Evolutionary conservation across 2,329 filamentous ascomycete species (phyloP).

Genomic region (Bipolaris cookei): DNA sequence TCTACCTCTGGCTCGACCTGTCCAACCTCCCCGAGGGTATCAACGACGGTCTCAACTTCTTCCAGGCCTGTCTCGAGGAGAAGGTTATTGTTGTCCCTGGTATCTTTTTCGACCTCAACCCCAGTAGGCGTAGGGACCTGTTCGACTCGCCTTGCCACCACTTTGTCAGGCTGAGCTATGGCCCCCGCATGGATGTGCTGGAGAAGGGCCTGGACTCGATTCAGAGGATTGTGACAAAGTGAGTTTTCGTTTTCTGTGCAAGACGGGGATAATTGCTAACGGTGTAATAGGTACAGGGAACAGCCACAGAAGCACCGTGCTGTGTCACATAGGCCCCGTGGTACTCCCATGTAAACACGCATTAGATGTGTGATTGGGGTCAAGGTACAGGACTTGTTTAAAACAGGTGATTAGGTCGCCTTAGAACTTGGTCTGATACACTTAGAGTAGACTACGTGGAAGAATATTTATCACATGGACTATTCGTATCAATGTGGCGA

Average conservation of each 20-base stretch:
- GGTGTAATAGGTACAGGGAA: slow-evolving; percentile 15
- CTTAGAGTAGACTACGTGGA: not conserved
- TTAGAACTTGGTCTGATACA: not conserved
- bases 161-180: slow-evolving; percentile 52
- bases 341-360: slow-evolving; percentile 4
- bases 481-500: not conserved
- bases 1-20: slow-evolving; percentile 83
- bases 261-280: not conserved
- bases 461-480: not conserved
- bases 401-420: not conserved
- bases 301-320: slow-evolving; percentile 20
- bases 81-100: slow-evolving; percentile 96
- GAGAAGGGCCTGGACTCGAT: slow-evolving; percentile 51
- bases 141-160: slow-evolving; percentile 92
- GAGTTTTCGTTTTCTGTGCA: slow-evolving; percentile 20
- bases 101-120: slow-evolving; percentile 98
- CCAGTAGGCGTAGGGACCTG: slow-evolving; percentile 83
- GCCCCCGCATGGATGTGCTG: slow-evolving; percentile 50
- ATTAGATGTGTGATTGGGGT: not conserved
- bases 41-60: slow-evolving; percentile 94
- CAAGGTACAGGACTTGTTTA: not conserved
- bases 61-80: slow-evolving; percentile 89
- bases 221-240: slow-evolving; percentile 51
- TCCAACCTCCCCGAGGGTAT: slow-evolving; percentile 76
- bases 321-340: slow-evolving; percentile 22